Conservation (phyloP, 768 basidiomycete species). For the Russula olivacea region DNA sequence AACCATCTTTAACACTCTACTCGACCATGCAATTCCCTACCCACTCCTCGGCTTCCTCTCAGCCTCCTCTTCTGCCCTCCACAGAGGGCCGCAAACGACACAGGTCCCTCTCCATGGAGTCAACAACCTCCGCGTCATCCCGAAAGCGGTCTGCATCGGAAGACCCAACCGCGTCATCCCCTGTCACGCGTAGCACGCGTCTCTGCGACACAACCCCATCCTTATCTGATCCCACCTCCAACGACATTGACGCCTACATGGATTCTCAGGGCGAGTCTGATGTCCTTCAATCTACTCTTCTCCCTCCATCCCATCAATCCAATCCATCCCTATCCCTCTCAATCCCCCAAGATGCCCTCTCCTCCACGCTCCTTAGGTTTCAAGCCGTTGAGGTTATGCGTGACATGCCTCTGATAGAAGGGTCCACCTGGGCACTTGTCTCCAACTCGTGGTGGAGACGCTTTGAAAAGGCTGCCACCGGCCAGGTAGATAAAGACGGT, state of each 20-base stretch:
- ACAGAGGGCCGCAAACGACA: conserved; percentile 33
- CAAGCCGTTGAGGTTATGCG: conserved; percentile 44
- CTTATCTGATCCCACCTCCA: conserved; percentile 30
- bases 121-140: conserved; percentile 63
- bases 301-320: conserved; percentile 7
- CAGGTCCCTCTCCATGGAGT: conserved; percentile 71
- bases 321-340: conserved; percentile 2
- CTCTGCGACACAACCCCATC: conserved; percentile 16
- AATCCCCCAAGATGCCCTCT: conserved; percentile 11
- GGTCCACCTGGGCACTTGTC: conserved; percentile 77
- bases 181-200: conserved; percentile 36
- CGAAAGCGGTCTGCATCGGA: conserved; percentile 77
- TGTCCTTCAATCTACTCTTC: conserved; percentile 13
- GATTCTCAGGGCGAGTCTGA: conserved; percentile 32
- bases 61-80: conserved; percentile 7
- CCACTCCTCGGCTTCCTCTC: not conserved
- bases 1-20: not conserved
- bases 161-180: conserved; percentile 42
- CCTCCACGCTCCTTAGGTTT: conserved; percentile 39
- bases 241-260: conserved; percentile 55
- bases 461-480: conserved; percentile 69
- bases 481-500: conserved; percentile 63
- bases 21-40: conserved; percentile 15
- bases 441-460: conserved; percentile 65
- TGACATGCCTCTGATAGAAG: conserved; percentile 46